Base-by-base conservation (phyloP, 441 rosid genomes). In the Arabidopsis lyrata region DNA sequence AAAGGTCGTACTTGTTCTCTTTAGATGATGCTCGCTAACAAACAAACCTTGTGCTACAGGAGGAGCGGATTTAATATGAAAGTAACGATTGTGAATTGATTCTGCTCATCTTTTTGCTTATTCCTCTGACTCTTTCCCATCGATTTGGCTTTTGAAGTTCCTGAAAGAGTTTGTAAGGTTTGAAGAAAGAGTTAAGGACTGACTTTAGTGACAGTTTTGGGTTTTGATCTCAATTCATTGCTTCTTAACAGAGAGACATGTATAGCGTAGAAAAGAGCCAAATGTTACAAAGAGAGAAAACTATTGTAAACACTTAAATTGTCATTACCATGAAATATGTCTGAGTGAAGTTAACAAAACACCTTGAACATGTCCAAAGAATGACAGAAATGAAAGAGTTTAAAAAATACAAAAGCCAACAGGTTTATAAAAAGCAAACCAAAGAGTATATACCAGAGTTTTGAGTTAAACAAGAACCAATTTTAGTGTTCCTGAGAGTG, bases 361-460 rank as follows among this genome's bases (percentile, higher is more conserved):
- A 75, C 55, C 60, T 36, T 75, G 65, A 41, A 68, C 59, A 75
- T 75, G 74, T 75, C 65, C 79, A 75, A 68, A 45, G 70, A 75
- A 61, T 68, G 48, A 68, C 74, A 44, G 32, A 53, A 52, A 52
- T 3, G 62, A 47, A 22, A 15, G 8, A 34, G 50, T 52, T 36
- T 13, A 65, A 29, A 15, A 18, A 35, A 35, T 16, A 74, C 61
- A 59, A 47, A 66, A 59, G 27, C 63, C 63, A 75, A 41, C 61
- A 50, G 11, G 38, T 41, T 74, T 60, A 66, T 27, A 16, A 50
- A 50, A 58, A 42, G n/a, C 63, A 60, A 73, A 60, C 49, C 57
- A 75, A 75, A 34, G 63, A 42, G 74, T 61, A 36, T 75, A 68
- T 76, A 76, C 79, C 38, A 55, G 5, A 62, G 70, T 68, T 54